Conservation (phyloP, 257 asterid genomes). For the Striga asiatica region DNA sequence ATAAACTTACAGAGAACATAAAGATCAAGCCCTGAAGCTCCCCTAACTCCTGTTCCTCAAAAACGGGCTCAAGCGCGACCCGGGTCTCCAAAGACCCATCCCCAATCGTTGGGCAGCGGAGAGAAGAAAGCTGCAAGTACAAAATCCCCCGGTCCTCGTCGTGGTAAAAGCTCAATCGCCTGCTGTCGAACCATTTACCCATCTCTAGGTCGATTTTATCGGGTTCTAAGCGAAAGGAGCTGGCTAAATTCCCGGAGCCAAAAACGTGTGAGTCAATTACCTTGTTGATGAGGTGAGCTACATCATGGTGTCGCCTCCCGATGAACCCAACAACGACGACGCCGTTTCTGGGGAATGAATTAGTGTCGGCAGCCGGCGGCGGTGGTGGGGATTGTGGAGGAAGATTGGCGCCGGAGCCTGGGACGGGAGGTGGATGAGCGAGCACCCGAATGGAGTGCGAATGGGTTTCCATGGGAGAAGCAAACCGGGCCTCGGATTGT, state of each 20-base stretch:
- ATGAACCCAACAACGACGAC: constrained; percentile 81
- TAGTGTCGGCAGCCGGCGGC: constrained; percentile 9
- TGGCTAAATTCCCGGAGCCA: constrained; percentile 63
- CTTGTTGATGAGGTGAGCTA: constrained; percentile 67
- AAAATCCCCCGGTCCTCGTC: constrained; percentile 62
- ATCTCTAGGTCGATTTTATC: constrained; percentile 32
- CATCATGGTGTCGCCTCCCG: constrained; percentile 61
- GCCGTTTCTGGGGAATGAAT: constrained; percentile 38
- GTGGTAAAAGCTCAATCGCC: constrained; percentile 58
- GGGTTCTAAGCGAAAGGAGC: constrained; percentile 34
- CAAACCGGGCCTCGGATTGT: neutral
- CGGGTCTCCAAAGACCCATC: constrained; percentile 20
- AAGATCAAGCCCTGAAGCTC: constrained; percentile 88
- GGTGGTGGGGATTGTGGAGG: constrained; percentile 22
- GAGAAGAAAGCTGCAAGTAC: constrained; percentile 55
- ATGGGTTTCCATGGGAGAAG: constrained; percentile 34
- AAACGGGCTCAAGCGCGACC: constrained; percentile 38
- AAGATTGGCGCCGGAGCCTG: no score
- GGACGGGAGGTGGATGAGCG: constrained; percentile 49
- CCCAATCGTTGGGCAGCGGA: constrained; percentile 24
- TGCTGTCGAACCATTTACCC: constrained; percentile 47
- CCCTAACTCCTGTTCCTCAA: constrained; percentile 54
- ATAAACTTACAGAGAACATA: constrained; percentile 76
- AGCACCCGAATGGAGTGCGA: constrained; percentile 59
- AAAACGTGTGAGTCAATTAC: constrained; percentile 60